Percentiles rank a stretch among this genome's conserved stretches.
phyloP scores from a whole-genome alignment of 2,329 filamentous ascomycete species.

The Pseudogymnoascus sp. region DNA sequence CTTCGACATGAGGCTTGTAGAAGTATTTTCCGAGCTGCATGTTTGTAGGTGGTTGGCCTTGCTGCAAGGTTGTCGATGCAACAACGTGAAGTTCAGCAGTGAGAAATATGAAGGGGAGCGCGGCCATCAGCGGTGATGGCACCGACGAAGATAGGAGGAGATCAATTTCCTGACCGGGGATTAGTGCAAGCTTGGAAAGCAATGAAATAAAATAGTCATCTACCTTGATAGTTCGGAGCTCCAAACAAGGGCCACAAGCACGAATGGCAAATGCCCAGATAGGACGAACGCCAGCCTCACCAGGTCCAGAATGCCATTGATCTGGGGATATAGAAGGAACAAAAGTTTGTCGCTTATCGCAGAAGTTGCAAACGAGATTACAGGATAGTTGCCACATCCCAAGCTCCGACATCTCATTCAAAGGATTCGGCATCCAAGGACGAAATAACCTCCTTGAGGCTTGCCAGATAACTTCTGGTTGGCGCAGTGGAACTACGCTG shows the following conservation, averaged over 20 bases:
- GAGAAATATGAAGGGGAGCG: constrained; percentile 61
- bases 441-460: constrained; percentile 57
- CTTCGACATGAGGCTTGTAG: constrained; percentile 53
- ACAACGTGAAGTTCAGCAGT: constrained; percentile 55
- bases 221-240: constrained; percentile 57
- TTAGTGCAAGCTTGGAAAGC: constrained; percentile 19
- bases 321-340: constrained; percentile 28
- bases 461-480: constrained; percentile 64
- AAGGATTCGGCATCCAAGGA: constrained; percentile 60
- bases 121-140: constrained; percentile 55
- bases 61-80: constrained; percentile 46
- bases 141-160: constrained; percentile 54
- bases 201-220: constrained; percentile 22
- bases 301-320: constrained; percentile 55
- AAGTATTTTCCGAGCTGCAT: constrained; percentile 58
- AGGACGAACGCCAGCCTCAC: constrained; percentile 49
- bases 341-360: constrained; percentile 37
- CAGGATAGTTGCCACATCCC: constrained; percentile 69
- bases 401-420: constrained; percentile 58
- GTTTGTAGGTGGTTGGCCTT: constrained; percentile 38
- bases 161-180: constrained; percentile 56
- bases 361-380: constrained; percentile 59
- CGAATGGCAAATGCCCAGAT: constrained; percentile 66
- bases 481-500: constrained; percentile 31
- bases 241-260: constrained; percentile 59